phyloP scores from a whole-genome alignment of 768 basidiomycete genomes.

The Boletus subparvulus region DNA sequence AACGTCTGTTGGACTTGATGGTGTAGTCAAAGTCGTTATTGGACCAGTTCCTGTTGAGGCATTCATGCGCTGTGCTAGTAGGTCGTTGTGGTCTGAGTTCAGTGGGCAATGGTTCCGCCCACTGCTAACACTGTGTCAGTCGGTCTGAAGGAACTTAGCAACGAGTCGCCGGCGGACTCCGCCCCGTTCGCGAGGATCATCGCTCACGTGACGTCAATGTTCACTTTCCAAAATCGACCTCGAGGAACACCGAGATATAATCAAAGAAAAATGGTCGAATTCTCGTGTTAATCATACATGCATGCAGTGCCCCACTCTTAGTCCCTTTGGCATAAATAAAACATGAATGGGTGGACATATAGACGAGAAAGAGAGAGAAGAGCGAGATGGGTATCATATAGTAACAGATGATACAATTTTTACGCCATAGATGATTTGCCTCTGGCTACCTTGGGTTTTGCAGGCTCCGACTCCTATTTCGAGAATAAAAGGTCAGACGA shows the following conservation, averaged over 20 bases:
- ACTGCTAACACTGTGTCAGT: background rate
- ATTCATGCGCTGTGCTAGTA: background rate
- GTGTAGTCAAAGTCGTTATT: conserved; percentile 1
- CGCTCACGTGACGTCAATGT: conserved; percentile 11
- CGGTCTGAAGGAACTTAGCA: no score
- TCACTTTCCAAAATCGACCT: background rate
- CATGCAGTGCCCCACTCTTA: background rate
- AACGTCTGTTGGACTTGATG: background rate
- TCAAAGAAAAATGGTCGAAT: background rate
- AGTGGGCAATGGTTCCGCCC: background rate
- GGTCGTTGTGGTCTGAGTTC: background rate
- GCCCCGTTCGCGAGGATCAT: background rate
- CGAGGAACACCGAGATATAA: background rate
- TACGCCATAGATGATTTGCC: conserved; percentile 1
- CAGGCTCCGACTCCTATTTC: background rate
- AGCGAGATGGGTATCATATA: background rate
- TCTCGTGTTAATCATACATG: background rate
- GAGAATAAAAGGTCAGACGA: background rate
- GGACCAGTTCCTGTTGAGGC: background rate
- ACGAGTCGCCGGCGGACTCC: no score
- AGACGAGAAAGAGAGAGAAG: background rate
- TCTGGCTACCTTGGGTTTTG: background rate
- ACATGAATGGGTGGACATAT: background rate
- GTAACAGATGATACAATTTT: background rate
- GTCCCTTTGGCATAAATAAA: background rate